Conservation (phyloP, 805 yeast genomes). For the Starmera quercuum region DNA sequence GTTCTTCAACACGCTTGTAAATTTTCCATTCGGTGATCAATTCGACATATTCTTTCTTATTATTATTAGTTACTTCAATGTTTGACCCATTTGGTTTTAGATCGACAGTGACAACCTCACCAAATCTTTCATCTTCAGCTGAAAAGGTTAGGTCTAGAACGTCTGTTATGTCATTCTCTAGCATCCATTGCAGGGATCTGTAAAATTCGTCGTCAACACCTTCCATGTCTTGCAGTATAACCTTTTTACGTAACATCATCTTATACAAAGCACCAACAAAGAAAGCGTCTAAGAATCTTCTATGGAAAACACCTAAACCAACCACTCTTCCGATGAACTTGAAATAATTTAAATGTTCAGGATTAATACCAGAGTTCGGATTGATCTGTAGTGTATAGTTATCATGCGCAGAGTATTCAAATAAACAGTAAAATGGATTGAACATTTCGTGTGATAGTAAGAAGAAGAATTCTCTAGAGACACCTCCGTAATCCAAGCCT, state of each 20-base stretch:
- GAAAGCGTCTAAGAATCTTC: conserved; percentile 96
- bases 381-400: conserved; percentile 96
- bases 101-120: conserved; percentile 84
- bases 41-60: conserved; percentile 93
- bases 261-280: conserved; percentile 97
- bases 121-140: conserved; percentile 89
- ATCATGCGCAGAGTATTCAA: conserved; percentile 96
- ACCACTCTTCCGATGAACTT: conserved; percentile 97
- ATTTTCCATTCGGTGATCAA: conserved; percentile 94
- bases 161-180: conserved; percentile 89
- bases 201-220: conserved; percentile 98
- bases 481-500: conserved; percentile 99
- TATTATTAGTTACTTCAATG: conserved; percentile 89
- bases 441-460: conserved; percentile 96
- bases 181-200: conserved; percentile 90
- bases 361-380: conserved; percentile 94
- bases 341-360: conserved; percentile 96
- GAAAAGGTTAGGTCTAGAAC: conserved; percentile 84
- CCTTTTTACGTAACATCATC: conserved; percentile 94
- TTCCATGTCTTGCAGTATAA: conserved; percentile 94
- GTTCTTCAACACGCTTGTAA: conserved; percentile 87
- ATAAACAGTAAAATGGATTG: conserved; percentile 94
- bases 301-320: conserved; percentile 96
- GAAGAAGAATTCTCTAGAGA: conserved; percentile 95
- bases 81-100: conserved; percentile 83